Conservation (phyloP, 2,329 filamentous ascomycete species). For the Cyphellophora europaea region DNA sequence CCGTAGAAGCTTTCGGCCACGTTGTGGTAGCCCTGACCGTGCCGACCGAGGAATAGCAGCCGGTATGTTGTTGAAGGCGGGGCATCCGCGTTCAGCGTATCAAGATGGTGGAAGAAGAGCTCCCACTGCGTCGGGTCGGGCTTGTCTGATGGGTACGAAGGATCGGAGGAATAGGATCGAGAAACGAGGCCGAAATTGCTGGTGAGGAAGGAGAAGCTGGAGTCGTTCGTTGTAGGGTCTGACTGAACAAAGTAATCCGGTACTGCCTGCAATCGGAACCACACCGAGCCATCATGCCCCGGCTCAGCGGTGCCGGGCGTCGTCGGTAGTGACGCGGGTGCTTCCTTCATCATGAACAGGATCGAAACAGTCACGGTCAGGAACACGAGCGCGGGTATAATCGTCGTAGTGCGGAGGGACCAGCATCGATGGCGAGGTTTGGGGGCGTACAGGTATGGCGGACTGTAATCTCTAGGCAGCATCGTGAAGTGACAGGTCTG, state of each 20-base stretch:
- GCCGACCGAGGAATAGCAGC: constrained; percentile 50
- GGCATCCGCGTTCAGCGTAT: constrained; percentile 33
- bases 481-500: not conserved
- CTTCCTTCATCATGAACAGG: constrained; percentile 3
- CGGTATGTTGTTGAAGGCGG: constrained; percentile 36
- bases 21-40: constrained; percentile 55
- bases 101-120: constrained; percentile 41
- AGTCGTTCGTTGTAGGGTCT: constrained; percentile 35
- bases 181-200: constrained; percentile 41
- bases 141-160: constrained; percentile 11
- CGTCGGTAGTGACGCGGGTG: not conserved
- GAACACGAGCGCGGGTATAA: not conserved
- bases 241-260: constrained; percentile 30
- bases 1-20: constrained; percentile 51
- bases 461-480: constrained; percentile 1
- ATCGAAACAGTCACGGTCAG: not conserved
- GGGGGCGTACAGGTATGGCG: not conserved
- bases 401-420: not conserved
- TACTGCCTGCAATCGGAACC: constrained; percentile 1
- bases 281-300: not conserved
- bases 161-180: constrained; percentile 33
- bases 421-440: constrained; percentile 1
- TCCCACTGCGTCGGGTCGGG: constrained; percentile 45
- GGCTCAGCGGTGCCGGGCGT: not conserved
- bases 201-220: constrained; percentile 24